phyloP scores from a whole-genome alignment of 2,329 filamentous ascomycete species.

The Pseudogymnoascus sp. region DNA sequence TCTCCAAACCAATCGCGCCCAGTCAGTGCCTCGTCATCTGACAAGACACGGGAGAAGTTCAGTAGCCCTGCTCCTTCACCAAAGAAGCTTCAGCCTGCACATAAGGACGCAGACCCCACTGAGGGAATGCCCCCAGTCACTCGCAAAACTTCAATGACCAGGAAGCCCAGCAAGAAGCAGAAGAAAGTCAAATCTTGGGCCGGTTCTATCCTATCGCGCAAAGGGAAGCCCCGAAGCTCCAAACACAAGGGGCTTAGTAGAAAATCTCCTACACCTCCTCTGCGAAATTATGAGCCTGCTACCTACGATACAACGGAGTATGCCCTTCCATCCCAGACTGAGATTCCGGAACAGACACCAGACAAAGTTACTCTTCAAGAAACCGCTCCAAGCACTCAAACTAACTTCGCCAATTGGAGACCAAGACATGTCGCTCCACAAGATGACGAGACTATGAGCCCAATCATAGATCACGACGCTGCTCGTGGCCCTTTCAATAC shows the following conservation, averaged over 20 bases:
- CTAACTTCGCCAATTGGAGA: conserved; percentile 32
- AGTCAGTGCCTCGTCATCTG: conserved; percentile 35
- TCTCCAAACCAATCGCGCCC: conserved; percentile 44
- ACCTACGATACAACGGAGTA: conserved; percentile 18
- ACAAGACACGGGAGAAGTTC: conserved; percentile 31
- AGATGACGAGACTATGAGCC: conserved; percentile 62
- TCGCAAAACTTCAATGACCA: conserved; percentile 25
- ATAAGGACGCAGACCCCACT: conserved; percentile 19
- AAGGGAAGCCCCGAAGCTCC: conserved; percentile 37
- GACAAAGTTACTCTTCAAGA: conserved; percentile 19
- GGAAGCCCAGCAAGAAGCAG: conserved; percentile 44
- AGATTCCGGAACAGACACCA: conserved; percentile 17
- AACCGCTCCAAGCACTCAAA: conserved; percentile 14
- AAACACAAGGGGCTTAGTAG: conserved; percentile 35
- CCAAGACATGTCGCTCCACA: conserved; percentile 33
- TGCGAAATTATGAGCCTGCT: conserved; percentile 22
- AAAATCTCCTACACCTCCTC: conserved; percentile 39
- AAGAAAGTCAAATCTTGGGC: conserved; percentile 68
- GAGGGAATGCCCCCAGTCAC: conserved; percentile 8
- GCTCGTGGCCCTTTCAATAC: conserved; percentile 91
- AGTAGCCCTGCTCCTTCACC: conserved; percentile 14
- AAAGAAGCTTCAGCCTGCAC: conserved; percentile 8
- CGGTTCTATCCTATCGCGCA: conserved; percentile 43
- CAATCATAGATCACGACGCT: conserved; percentile 90
- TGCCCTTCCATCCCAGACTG: conserved; percentile 12